Evolutionary conservation across 768 basidiomycete species (phyloP), one percentile per base, ranked within the genome.

Genomic region (Filobasidium floriforme): DNA sequence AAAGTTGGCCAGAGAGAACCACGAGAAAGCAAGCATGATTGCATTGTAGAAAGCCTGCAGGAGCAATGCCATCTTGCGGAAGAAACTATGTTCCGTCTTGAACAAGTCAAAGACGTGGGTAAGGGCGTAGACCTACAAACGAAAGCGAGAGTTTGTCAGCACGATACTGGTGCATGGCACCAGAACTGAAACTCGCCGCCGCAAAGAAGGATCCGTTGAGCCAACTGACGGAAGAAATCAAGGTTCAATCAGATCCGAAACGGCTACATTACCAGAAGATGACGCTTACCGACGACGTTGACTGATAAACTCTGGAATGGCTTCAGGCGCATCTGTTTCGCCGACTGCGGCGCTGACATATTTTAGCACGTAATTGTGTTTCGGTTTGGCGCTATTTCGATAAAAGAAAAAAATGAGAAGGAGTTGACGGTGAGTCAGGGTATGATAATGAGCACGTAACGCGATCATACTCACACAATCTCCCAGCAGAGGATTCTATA

Each of bases 1-100:
- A 77, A 90, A 92, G 73, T 94, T 97, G n/a, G 90, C 93, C 87
- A 92, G 60, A 1, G 85, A 87, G 75, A 97, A 96, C 96, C 96
- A 99, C 14, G 91, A 84, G 74, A 96, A 94, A 65, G 89, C 80
- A 68, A 98, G 79, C 73, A 90, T 92, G 70, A 92, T 84, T 46
- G 89, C 83, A 72, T 91, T 94, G 79, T 93, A 97, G 11, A 88
- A 80, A 7, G 88, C 88, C 78, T 98, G 90, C 19, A 88, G 68
- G 77, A 90, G 84, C 59, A 99, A 80, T 46, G 84, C 78, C 46
- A 83, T 70, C 76, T 96, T 96, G 32, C 92, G 84, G 59, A 83
- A 76, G 22, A 86, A 70, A 69, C 89, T 89, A 75, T 99, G 94
- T 0, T 89, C 90, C 32, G 88, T 91, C 55, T 81, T 84, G 80